These are phyloP conservation scores for Cyclotella atomus DNA, from an alignment of 108 stramenopile genomes.

Conservation along the genomic window DNA sequence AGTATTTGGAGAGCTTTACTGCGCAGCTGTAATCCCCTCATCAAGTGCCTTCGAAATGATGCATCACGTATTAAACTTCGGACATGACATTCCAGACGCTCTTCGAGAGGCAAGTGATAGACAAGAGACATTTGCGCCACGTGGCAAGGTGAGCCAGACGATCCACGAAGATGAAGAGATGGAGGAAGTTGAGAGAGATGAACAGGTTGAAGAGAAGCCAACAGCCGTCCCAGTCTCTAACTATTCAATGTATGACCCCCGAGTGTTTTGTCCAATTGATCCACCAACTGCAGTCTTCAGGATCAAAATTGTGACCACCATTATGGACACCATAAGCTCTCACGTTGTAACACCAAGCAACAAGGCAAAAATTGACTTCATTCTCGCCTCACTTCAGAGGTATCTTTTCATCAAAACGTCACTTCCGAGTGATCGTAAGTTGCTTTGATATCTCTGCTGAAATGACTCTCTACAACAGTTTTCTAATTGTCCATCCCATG, in stretches of 20 bases:
- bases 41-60: constrained; percentile 79
- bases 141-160: constrained; percentile 57
- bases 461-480: neutral
- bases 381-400: constrained; percentile 86
- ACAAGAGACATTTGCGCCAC: constrained; percentile 37
- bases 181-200: constrained; percentile 57
- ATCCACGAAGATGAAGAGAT: constrained; percentile 88
- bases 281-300: constrained; percentile 88
- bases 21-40: constrained; percentile 69
- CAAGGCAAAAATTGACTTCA: constrained; percentile 62
- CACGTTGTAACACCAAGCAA: constrained; percentile 70
- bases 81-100: constrained; percentile 90
- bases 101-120: constrained; percentile 63
- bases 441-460: constrained; percentile 6
- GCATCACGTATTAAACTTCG: constrained; percentile 86
- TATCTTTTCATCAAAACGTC: constrained; percentile 93
- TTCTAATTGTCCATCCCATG: neutral
- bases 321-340: constrained; percentile 80
- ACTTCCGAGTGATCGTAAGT: constrained; percentile 83
- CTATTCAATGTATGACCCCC: constrained; percentile 88
- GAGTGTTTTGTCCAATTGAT: constrained; percentile 81
- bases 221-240: constrained; percentile 69
- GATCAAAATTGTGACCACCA: constrained; percentile 83
- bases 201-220: constrained; percentile 40
- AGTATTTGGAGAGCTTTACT: constrained; percentile 89